Base-by-base conservation (phyloP, 345 rosid species). In the Corchorus capsularis region DNA sequence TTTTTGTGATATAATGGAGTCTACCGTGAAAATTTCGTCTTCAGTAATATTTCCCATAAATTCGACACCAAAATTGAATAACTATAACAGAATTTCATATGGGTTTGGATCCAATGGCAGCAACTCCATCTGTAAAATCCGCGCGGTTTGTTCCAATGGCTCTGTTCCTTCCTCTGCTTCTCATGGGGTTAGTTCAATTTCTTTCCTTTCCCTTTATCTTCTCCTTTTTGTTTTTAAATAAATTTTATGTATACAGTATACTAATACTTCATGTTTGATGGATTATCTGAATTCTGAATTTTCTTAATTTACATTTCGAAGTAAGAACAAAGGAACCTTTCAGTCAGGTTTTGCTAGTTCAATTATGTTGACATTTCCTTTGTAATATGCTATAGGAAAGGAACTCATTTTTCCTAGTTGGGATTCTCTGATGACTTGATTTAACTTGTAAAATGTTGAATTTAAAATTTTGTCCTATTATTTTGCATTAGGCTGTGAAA, bases 121-220 rank as follows among this genome's bases (percentile, higher is more conserved):
- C 57, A 73, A 59, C 43, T 65, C 63, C 55, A n/a, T 20, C 4
- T 52, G 63, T 59, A 83, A 74, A 73, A 53, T 80, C 34, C 68
- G 16, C 35, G 81, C 82, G 8, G 41, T 74, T 73, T 57, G 63
- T 37, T 78, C 86, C 72, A 84, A 85, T 63, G 94, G 91, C 75
- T 76, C 81, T 76, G 85, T 79, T 80, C 79, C 84, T 39, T 15
- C 47, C 12, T 68, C 87, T 79, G 78, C 86, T 75, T 84, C 86
- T 71, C 77, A 68, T 67, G 88, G 79, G 92, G 92, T 88, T 71
- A 73, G 79, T 73, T 69, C 47, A 46, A 15, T 35, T 8, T 67
- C 71, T 74, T 52, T 27, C 56, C 32, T 17, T 5, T 57, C 10
- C 19, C 75, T 72, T 12, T 60, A 7, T 11, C 15, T 1, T 43